Evolutionary conservation across 257 asterid genomes (phyloP), one percentile per base, ranked within the genome.

Genomic region (Plantago elongata): DNA sequence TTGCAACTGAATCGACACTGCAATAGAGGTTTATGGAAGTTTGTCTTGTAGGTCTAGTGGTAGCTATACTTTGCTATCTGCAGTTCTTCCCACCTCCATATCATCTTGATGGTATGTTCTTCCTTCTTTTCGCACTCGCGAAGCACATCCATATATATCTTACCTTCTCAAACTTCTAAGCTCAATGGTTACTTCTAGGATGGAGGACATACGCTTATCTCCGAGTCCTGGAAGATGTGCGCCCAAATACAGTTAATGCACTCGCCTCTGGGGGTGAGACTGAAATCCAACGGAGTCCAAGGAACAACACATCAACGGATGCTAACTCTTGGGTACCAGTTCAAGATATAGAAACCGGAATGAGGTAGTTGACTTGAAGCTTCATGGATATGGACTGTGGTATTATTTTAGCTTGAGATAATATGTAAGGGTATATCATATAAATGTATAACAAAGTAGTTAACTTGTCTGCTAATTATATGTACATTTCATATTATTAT

Each of bases 41-140:
- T 45, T 63, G 57, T 56, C 47, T 49, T 51, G 73, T 83, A 89
- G 96, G 93, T 72, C 72, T 77, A 10, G 75, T 76, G 38, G 84
- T 84, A 22, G 88, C 90, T 68, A 72, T 75, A 13, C 63, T 86
- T 59, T 89, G 95, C 87, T 89, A 86, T 73, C 71, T 86, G 90
- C 93, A 89, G 82, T 89, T 89, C 75, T 86, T 86, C 74, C 97
- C 93, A 42, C 89, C 97, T 12, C 97, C 97, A 9, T 79, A 86
- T 73, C 90, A 84, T 22, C 73, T 67, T 9, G 71, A 80, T 14
- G 97, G 96, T 89, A 70, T 63, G 30, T 55, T 22, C 51, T 51
- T 44, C 70, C 27, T 22, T 38, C 7, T 17, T 56, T 9, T 10
- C 22, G 9, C 7, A 34, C 27, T 9, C 7, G 62, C 9, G 40